phyloP scores from a whole-genome alignment of 1,284 basidiomycete species.

The Heliocybe sulcata region DNA sequence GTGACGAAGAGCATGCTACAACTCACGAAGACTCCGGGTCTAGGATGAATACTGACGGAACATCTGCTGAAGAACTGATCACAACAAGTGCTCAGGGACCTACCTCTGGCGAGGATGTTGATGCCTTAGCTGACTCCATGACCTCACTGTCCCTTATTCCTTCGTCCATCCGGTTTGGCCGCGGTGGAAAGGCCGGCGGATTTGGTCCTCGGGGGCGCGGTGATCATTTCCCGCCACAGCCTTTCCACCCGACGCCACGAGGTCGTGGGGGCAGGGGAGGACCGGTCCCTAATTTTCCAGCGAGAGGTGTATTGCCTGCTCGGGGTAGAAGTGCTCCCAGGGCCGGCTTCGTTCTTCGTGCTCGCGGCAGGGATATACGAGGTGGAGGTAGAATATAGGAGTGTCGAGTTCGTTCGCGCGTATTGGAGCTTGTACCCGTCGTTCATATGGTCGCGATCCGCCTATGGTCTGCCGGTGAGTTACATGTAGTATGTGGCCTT shows the following conservation, averaged over 20 bases:
- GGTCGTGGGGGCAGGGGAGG: too few species aligned
- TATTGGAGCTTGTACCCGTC: too few species aligned
- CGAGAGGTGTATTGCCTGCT: too few species aligned
- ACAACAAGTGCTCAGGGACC: background rate
- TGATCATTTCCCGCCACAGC: background rate
- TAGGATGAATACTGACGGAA: background rate
- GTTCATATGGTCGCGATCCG: too few species aligned
- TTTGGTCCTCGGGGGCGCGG: conserved; percentile 9
- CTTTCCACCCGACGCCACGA: conserved; percentile 8
- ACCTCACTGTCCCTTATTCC: conserved; percentile 64
- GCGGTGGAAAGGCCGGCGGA: conserved; percentile 36
- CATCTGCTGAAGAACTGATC: background rate
- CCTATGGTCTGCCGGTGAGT: too few species aligned
- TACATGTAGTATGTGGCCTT: too few species aligned
- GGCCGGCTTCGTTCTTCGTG: too few species aligned
- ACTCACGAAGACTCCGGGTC: conserved; percentile 7
- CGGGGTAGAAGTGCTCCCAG: too few species aligned
- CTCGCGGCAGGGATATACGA: too few species aligned
- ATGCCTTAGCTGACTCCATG: conserved; percentile 41
- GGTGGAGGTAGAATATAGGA: too few species aligned
- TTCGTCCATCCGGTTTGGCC: conserved; percentile 59
- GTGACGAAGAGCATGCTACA: conserved; percentile 1
- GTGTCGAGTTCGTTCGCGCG: too few species aligned
- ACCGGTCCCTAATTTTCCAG: too few species aligned
- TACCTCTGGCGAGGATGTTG: conserved; percentile 21